Percentiles rank a stretch among this genome's conserved stretches.
Evolutionary conservation across 2,329 filamentous ascomycete genomes (phyloP).

Genomic region (Chaetomiaceae sp.): DNA sequence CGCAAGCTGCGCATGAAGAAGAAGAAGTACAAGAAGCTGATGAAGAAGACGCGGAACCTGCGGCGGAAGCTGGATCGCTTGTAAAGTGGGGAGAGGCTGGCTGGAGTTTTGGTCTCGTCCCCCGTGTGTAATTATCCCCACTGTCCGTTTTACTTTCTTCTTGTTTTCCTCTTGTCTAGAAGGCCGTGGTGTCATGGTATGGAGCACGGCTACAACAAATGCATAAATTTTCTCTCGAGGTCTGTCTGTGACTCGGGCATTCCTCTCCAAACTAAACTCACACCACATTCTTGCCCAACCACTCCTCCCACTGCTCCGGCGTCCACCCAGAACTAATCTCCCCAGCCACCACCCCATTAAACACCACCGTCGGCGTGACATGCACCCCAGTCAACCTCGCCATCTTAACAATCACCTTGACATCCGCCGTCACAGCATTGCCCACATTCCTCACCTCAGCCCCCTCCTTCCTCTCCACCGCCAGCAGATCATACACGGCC

Average conservation of each 20-base stretch:
- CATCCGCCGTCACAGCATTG: slow-evolving; percentile 76
- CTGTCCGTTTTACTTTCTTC: slow-evolving; percentile 3
- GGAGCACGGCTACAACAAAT: slow-evolving; percentile 6
- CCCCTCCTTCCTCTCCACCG: slow-evolving; percentile 62
- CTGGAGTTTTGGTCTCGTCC: background rate
- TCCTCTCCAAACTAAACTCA: slow-evolving; percentile 24
- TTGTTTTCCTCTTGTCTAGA: slow-evolving; percentile 9
- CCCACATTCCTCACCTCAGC: slow-evolving; percentile 63
- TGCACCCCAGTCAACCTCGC: slow-evolving; percentile 76
- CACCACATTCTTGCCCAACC: slow-evolving; percentile 57
- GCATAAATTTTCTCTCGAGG: background rate
- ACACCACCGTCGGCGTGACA: slow-evolving; percentile 85
- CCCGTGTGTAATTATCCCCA: slow-evolving; percentile 13
- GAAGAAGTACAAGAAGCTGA: slow-evolving; percentile 99
- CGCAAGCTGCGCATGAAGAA: slow-evolving; percentile 99
- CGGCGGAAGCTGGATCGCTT: slow-evolving; percentile 76
- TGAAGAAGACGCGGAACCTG: slow-evolving; percentile 84
- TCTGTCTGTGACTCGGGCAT: background rate
- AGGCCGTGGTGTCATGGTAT: slow-evolving; percentile 5
- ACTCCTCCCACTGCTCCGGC: slow-evolving; percentile 78
- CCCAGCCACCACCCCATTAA: slow-evolving; percentile 77
- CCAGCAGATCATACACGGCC: slow-evolving; percentile 64
- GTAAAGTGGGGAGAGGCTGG: slow-evolving; percentile 31
- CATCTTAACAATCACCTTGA: slow-evolving; percentile 80
- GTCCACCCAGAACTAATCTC: slow-evolving; percentile 77